Conservation (phyloP, 2,329 filamentous ascomycete genomes). For the Penicillium sp. region DNA sequence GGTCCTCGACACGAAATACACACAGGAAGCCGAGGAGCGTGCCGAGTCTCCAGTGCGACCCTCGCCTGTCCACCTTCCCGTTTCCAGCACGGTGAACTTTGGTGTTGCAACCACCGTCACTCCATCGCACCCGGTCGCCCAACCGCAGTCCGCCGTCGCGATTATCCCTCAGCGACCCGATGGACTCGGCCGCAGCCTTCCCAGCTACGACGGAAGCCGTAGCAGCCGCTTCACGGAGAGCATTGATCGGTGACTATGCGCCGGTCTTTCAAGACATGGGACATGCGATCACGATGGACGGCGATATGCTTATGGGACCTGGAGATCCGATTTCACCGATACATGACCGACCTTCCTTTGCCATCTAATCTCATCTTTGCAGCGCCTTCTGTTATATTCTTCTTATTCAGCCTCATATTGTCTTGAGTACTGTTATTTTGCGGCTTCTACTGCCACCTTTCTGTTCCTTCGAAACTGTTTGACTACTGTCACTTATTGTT, state of each 20-base stretch:
- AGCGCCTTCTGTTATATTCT: background rate
- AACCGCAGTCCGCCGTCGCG: constrained; percentile 29
- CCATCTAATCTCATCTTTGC: background rate
- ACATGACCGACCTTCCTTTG: constrained; percentile 10
- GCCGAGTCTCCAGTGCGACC: constrained; percentile 40
- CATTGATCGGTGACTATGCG: constrained; percentile 28
- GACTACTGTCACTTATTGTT: constrained; percentile 6
- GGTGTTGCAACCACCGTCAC: constrained; percentile 26
- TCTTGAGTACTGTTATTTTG: background rate
- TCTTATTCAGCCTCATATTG: background rate
- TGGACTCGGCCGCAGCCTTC: constrained; percentile 44
- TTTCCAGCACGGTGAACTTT: constrained; percentile 38
- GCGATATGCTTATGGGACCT: constrained; percentile 15
- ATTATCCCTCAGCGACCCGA: constrained; percentile 36
- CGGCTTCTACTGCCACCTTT: background rate
- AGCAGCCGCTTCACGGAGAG: constrained; percentile 48
- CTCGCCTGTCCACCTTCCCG: constrained; percentile 46
- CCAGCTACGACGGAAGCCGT: constrained; percentile 47
- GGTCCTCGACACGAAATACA: constrained; percentile 35
- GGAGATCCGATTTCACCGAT: constrained; percentile 1
- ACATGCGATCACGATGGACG: constrained; percentile 24
- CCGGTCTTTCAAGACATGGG: constrained; percentile 9
- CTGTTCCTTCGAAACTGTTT: constrained; percentile 8
- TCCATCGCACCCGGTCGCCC: constrained; percentile 27
- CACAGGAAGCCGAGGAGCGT: constrained; percentile 32